A percentile compares a stretch with the other conserved stretches of the same genome.
Conservation (phyloP, 306 rosid species). For the Castanea mollissima region DNA sequence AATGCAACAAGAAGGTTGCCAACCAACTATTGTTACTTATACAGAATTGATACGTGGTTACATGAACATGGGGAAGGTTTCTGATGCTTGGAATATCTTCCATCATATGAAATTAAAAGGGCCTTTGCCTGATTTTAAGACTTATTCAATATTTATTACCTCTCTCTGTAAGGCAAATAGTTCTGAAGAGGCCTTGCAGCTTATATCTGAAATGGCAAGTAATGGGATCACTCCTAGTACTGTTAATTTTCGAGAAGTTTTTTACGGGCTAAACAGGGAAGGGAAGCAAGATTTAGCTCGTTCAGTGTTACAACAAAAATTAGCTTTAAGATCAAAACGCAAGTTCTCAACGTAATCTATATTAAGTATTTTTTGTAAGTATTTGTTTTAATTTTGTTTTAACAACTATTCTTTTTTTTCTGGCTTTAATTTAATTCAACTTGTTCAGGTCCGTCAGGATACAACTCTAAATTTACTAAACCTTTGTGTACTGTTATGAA, state of each 20-base stretch:
- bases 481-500: no score
- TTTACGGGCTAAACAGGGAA: conserved; percentile 73
- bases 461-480: no score
- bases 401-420: neutral
- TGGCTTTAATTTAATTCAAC: neutral
- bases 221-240: conserved; percentile 78
- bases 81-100: conserved; percentile 74
- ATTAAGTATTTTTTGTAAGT: neutral
- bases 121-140: conserved; percentile 72
- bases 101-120: conserved; percentile 65
- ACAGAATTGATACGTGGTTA: conserved; percentile 71
- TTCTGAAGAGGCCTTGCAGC: conserved; percentile 78
- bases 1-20: conserved; percentile 65
- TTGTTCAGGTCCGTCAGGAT: neutral
- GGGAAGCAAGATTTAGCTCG: conserved; percentile 74
- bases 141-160: conserved; percentile 70
- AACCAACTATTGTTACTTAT: conserved; percentile 67
- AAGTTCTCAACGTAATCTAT: conserved; percentile 40
- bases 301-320: conserved; percentile 55
- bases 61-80: conserved; percentile 55
- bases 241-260: conserved; percentile 67
- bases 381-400: neutral
- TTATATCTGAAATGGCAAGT: conserved; percentile 59
- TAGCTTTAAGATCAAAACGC: conserved; percentile 53
- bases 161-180: conserved; percentile 63